Evolutionary conservation across 2,329 filamentous ascomycete species (phyloP), one percentile per base, ranked within the genome.

Genomic region (Apiospora pterosperma): DNA sequence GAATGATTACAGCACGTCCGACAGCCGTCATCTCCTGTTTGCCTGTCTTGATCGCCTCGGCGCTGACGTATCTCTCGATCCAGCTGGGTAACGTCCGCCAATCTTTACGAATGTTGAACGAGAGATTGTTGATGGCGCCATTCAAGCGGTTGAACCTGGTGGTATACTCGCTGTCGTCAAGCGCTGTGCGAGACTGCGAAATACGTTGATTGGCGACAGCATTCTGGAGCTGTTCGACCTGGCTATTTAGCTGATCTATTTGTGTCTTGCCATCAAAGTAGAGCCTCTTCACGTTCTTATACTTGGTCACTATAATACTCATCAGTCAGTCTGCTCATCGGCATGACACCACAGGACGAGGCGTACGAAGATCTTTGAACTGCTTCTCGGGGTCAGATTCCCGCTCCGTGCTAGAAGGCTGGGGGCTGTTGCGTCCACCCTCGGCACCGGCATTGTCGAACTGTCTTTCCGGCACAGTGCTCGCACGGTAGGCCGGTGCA

Each of bases 11-110:
- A 14, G 95, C 93, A 63, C 95, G 88, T 19, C 96, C 96, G 28
- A 97, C 91, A 5, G 94, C 94, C 7, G 93, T 98, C 96, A 99
- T 99, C 78, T 99, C 96, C 76, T 97, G 94, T 74, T 94, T 97
- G 67, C 94, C 96, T 11, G 90, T 93, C 71, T 90, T 87, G 63
- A 96, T 84, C 0, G 93, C 95, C 72, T 97, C 94, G 62, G 90
- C 84, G 76, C 95, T 97, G 69, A 97, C 92, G 63, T 89, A 92
- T 28, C 84, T 85, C 63, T 88, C 85, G 55, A 99, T 82, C 93
- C 93, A 98, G 6, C 83, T 75, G 0, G 96, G 96, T 63, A 98
- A 84, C 38, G 83, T 82, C 67, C 88, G 88, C 96, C 96, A 99
- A 74, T 96, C 91, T 78, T 98, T 98, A 68, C 96, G 91, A 68